Evolutionary conservation across 2,329 filamentous ascomycete genomes (phyloP).

Genomic region (Ophiognomonia clavigignenti-juglandacearum): DNA sequence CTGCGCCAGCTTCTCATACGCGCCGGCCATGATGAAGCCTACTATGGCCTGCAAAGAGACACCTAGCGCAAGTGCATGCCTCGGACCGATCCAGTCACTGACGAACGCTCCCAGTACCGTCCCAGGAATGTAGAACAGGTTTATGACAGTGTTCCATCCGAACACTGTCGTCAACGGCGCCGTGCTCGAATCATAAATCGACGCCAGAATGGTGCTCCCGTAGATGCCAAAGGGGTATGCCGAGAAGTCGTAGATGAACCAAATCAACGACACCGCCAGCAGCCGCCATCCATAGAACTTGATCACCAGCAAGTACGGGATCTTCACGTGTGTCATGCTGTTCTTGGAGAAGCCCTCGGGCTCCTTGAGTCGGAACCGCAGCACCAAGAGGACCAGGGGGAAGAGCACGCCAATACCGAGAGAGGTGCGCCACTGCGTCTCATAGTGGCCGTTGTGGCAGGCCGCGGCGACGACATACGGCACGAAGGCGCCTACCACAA

Average conservation of each 20-base stretch:
- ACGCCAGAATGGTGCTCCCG: slow-evolving; percentile 66
- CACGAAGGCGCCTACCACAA: slow-evolving; percentile 59
- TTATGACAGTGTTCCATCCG: slow-evolving; percentile 85
- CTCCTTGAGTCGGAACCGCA: slow-evolving; percentile 71
- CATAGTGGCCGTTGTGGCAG: slow-evolving; percentile 46
- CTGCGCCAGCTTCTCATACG: slow-evolving; percentile 65
- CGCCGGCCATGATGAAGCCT: slow-evolving; percentile 84
- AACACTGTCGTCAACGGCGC: slow-evolving; percentile 68
- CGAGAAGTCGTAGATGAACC: slow-evolving; percentile 67
- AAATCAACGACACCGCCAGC: slow-evolving; percentile 66
- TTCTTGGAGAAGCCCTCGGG: slow-evolving; percentile 72
- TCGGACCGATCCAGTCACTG: slow-evolving; percentile 75
- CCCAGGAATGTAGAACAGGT: slow-evolving; percentile 84
- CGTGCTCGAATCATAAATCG: slow-evolving; percentile 49
- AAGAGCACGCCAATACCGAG: slow-evolving; percentile 77
- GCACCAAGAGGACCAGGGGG: slow-evolving; percentile 63
- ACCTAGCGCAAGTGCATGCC: slow-evolving; percentile 66
- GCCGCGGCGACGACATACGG: slow-evolving; percentile 48
- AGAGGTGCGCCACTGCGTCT: slow-evolving; percentile 76
- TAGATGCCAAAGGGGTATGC: slow-evolving; percentile 84
- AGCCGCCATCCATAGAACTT: slow-evolving; percentile 72
- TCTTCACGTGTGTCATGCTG: slow-evolving; percentile 58
- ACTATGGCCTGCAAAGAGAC: slow-evolving; percentile 70
- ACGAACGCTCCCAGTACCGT: slow-evolving; percentile 72
- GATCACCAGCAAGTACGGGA: slow-evolving; percentile 50